Percentiles rank a stretch among this genome's conserved stretches.
These are phyloP conservation scores for Metarhizium rileyi DNA, from an alignment of 2,329 filamentous ascomycete species.

Conservation along the genomic window DNA sequence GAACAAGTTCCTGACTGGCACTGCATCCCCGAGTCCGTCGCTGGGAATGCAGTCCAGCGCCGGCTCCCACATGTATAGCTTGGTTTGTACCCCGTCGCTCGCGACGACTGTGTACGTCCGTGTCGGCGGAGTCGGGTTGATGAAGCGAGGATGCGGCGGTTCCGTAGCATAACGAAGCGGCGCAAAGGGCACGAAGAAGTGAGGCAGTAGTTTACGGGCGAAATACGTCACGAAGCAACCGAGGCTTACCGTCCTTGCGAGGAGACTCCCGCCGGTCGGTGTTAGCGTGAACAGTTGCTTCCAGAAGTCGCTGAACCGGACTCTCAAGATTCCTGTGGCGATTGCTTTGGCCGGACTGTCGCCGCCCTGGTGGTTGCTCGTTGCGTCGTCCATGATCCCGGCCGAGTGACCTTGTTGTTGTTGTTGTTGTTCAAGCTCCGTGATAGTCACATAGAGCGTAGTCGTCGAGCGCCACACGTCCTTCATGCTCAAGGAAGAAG, in stretches of 20 bases:
- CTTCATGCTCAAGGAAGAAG: constrained; percentile 43
- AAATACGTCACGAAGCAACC: constrained; percentile 47
- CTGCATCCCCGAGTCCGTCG: constrained; percentile 4
- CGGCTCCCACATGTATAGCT: constrained; percentile 49
- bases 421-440: constrained; percentile 19
- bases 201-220: constrained; percentile 39
- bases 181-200: constrained; percentile 45
- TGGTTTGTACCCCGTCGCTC: constrained; percentile 40
- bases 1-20: constrained; percentile 36
- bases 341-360: constrained; percentile 14
- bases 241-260: constrained; percentile 34
- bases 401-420: background rate
- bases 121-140: constrained; percentile 39
- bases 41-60: constrained; percentile 26
- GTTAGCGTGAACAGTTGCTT: constrained; percentile 44
- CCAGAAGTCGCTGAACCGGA: constrained; percentile 41
- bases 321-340: constrained; percentile 48
- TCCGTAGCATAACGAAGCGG: constrained; percentile 44
- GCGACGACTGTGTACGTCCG: constrained; percentile 37
- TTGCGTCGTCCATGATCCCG: background rate
- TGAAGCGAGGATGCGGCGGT: constrained; percentile 35
- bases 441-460: constrained; percentile 52
- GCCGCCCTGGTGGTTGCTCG: background rate
- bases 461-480: constrained; percentile 54
- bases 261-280: constrained; percentile 36